Percentiles rank a stretch among this genome's conserved stretches.
These are phyloP conservation scores for Withania somnifera DNA, from an alignment of 305 asterid species.

Conservation along the genomic window DNA sequence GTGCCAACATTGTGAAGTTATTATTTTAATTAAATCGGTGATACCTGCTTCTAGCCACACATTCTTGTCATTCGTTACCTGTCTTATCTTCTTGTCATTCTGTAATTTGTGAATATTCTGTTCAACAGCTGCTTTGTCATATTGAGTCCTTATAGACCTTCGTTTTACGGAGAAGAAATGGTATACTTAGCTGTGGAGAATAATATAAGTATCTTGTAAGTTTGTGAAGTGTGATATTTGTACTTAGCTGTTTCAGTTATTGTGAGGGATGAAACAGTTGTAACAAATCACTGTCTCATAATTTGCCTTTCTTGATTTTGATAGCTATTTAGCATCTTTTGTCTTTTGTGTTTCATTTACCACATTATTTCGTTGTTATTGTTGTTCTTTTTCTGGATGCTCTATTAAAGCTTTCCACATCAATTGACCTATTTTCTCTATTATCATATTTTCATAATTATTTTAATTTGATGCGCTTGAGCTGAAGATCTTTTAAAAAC, in stretches of 20 bases:
- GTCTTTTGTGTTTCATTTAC: neutral
- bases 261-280: neutral
- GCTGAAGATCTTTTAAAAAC: neutral
- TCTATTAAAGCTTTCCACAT: neutral
- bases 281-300: neutral
- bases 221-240: neutral
- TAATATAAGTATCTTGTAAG: neutral
- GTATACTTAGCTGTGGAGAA: neutral
- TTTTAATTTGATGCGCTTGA: neutral
- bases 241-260: neutral
- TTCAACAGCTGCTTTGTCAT: neutral
- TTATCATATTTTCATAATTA: neutral
- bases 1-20: neutral
- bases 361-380: neutral
- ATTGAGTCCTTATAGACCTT: neutral
- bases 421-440: neutral
- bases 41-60: neutral
- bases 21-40: neutral
- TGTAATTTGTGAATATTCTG: neutral
- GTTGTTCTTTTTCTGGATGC: neutral
- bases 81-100: neutral
- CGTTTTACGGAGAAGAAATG: neutral
- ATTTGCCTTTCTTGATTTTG: neutral
- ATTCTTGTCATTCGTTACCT: neutral
- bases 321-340: neutral